Evolutionary conservation across 345 rosid species (phyloP), one percentile per base, ranked within the genome.

Genomic region (Rhodamnia rubescens): DNA sequence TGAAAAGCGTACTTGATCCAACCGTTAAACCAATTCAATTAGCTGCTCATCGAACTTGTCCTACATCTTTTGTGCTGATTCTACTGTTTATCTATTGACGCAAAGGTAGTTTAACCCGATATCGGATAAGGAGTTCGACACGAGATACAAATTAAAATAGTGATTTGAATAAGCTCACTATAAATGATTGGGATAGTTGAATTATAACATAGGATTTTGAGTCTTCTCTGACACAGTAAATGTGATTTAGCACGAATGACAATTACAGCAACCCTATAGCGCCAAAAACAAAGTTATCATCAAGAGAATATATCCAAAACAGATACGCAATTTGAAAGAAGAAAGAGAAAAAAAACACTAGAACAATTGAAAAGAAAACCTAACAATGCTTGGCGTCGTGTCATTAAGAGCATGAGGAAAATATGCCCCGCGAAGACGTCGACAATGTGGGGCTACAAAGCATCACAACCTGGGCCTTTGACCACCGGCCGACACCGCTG

Each of bases 401-500:
- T 21, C 47, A 69, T 32, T 36, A 69, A 16, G 26, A 69, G 78
- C 78, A 69, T 0, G 78, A 36, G 78, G 78, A 69, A 69, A 69
- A 69, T 20, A 18, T 36, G 78, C 47, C 78, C 4, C 78, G 78
- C 26, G 47, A 36, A 69, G 78, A 36, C 44, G 78, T 32, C 24
- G 47, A 32, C 78, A 18, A 18, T 69, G 47, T 47, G 47, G 47
- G 47, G 11, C 10, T 2, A 20, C 24, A 36, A 18, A 4, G 47
- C 78, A 69, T 21, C 0, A 32, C 6, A 13, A 9, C 78, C 47
- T 32, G 47, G 47, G 24, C 78, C 47, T 69, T 85, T 85, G 87
- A 85, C 87, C n/a, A 85, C 42, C 74, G 82, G 61, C 84, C 87
- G 84, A 85, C 61, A 15, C 52, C 82, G 61, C 52, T 61, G 61